Percentiles rank a stretch among this genome's conserved stretches.
phyloP scores from a whole-genome alignment of 805 yeast genomes.

The Ogataea polymorpha region DNA sequence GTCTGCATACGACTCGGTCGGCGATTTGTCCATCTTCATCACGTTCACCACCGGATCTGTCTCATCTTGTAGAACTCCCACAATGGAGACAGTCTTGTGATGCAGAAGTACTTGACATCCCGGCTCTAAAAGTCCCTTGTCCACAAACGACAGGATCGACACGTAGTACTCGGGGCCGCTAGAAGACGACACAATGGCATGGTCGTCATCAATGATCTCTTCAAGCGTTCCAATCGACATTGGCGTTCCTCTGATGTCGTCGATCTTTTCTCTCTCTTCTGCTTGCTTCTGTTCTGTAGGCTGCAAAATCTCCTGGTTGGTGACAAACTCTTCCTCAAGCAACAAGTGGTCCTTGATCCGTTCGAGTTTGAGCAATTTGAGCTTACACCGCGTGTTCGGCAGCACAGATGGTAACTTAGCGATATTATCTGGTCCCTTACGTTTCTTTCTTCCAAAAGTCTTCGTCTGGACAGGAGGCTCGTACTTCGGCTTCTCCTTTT shows the following conservation, averaged over 20 bases:
- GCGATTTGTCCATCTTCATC: slow-evolving; percentile 97
- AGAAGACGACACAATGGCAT: slow-evolving; percentile 93
- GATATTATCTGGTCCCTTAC: slow-evolving; percentile 88
- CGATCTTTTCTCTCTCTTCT: slow-evolving; percentile 92
- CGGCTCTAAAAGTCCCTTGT: slow-evolving; percentile 92
- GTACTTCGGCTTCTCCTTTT: slow-evolving; percentile 90
- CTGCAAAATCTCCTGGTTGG: slow-evolving; percentile 89
- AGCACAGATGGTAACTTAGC: slow-evolving; percentile 70
- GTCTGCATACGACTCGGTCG: slow-evolving; percentile 94
- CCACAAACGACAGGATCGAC: slow-evolving; percentile 92
- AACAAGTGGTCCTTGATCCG: slow-evolving; percentile 94
- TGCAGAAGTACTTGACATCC: slow-evolving; percentile 95
- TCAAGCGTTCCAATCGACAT: slow-evolving; percentile 95
- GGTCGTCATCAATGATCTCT: slow-evolving; percentile 97
- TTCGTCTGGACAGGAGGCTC: slow-evolving; percentile 95
- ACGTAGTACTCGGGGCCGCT: slow-evolving; percentile 98
- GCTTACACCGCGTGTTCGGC: slow-evolving; percentile 91
- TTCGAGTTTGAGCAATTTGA: slow-evolving; percentile 87
- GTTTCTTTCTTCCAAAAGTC: slow-evolving; percentile 86
- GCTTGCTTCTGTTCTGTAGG: slow-evolving; percentile 96
- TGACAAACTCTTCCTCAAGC: slow-evolving; percentile 92
- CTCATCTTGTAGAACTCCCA: slow-evolving; percentile 98
- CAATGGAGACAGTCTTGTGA: slow-evolving; percentile 91
- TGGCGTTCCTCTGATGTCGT: slow-evolving; percentile 94
- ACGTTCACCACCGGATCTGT: slow-evolving; percentile 97